phyloP scores from a whole-genome alignment of 176 grass and related monocot genomes.

The Tillandsia leiboldiana region DNA sequence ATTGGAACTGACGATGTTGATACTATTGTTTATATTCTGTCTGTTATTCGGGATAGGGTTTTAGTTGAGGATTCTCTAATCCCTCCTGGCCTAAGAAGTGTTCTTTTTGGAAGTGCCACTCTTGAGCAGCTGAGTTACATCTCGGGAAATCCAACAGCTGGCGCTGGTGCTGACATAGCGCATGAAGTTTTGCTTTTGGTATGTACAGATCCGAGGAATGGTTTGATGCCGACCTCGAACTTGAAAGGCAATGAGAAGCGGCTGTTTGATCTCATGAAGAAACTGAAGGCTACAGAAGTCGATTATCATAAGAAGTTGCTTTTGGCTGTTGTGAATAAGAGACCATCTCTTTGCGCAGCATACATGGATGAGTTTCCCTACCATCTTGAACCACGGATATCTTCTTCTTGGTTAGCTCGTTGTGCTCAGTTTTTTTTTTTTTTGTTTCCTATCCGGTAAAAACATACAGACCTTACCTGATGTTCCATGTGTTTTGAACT shows the following conservation, averaged over 20 bases:
- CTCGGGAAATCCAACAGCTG: constrained; percentile 53
- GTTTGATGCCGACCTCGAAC: constrained; percentile 61
- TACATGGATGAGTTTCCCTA: constrained; percentile 86
- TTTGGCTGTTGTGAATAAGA: constrained; percentile 55
- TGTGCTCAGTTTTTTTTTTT: constrained; percentile 1
- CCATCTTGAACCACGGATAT: constrained; percentile 49
- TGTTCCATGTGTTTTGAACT: too few species aligned
- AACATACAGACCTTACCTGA: too few species aligned
- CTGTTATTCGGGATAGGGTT: constrained; percentile 57
- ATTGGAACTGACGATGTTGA: constrained; percentile 61
- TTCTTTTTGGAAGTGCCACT: constrained; percentile 83
- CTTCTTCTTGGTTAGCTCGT: constrained; percentile 63
- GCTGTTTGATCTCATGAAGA: constrained; percentile 80
- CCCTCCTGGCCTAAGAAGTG: constrained; percentile 73
- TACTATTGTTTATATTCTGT: constrained; percentile 46
- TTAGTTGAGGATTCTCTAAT: constrained; percentile 59
- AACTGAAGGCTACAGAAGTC: constrained; percentile 61
- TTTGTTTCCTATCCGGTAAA: constrained; percentile 8
- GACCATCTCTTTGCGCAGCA: constrained; percentile 54
- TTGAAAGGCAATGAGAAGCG: constrained; percentile 84
- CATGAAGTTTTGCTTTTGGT: constrained; percentile 75
- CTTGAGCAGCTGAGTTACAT: constrained; percentile 74
- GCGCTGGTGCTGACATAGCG: constrained; percentile 48
- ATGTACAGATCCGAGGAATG: constrained; percentile 84
- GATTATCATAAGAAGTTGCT: constrained; percentile 57